phyloP scores from a whole-genome alignment of 2,329 filamentous ascomycete genomes.

The Fusarium falciforme region DNA sequence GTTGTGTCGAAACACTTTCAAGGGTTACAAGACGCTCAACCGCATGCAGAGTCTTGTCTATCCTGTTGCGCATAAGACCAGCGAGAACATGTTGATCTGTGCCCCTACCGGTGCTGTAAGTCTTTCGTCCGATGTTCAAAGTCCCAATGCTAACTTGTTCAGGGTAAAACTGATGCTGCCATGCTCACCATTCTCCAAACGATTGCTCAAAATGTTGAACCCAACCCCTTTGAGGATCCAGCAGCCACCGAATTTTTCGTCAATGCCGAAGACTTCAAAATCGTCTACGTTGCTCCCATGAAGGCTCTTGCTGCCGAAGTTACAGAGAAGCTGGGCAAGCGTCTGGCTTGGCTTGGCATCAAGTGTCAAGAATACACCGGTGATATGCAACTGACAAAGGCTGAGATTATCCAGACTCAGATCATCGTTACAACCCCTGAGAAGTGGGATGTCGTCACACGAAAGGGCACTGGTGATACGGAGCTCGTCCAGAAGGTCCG shows the following conservation, averaged over 20 bases:
- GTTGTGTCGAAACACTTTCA: constrained; percentile 90
- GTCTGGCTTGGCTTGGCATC: constrained; percentile 92
- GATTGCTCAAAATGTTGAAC: constrained; percentile 84
- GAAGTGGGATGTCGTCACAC: constrained; percentile 98
- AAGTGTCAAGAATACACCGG: constrained; percentile 94
- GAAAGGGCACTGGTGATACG: constrained; percentile 96
- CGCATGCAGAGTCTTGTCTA: constrained; percentile 98
- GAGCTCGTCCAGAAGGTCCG: constrained; percentile 98
- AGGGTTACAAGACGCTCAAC: constrained; percentile 92
- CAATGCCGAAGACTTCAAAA: constrained; percentile 91
- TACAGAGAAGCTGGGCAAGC: constrained; percentile 91
- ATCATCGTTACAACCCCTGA: constrained; percentile 99
- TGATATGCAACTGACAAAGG: constrained; percentile 98
- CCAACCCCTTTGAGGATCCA: constrained; percentile 81
- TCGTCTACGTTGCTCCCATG: constrained; percentile 99
- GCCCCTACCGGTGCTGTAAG: constrained; percentile 90
- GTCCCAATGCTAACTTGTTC: constrained; percentile 18
- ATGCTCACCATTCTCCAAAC: constrained; percentile 96
- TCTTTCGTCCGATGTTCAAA: constrained; percentile 25
- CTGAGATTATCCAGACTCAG: constrained; percentile 94
- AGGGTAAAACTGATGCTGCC: constrained; percentile 97
- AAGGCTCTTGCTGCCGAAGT: constrained; percentile 97
- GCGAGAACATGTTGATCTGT: constrained; percentile 98
- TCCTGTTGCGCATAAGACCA: constrained; percentile 93
- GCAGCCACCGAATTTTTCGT: constrained; percentile 83